A percentile compares a stretch with the other conserved stretches of the same genome.
Conservation (phyloP, 345 rosid species). For the Laguncularia racemosa region DNA sequence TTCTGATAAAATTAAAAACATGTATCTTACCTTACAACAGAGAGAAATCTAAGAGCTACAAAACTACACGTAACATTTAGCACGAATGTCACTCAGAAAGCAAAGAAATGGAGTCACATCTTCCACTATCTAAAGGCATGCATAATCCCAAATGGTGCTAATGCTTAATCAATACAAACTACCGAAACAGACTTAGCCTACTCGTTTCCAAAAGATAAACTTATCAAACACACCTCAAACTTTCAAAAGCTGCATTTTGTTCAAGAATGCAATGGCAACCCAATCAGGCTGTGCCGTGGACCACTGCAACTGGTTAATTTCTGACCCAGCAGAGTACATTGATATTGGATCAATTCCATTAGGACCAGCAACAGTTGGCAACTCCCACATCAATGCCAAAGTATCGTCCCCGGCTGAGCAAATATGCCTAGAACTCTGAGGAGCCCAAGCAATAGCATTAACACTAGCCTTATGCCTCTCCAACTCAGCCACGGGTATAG, state of each 20-base stretch:
- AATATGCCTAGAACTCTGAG: conserved; percentile 71
- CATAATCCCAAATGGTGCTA: no score
- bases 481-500: conserved; percentile 90
- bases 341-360: conserved; percentile 92
- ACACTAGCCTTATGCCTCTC: conserved; percentile 87
- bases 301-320: conserved; percentile 96
- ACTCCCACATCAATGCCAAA: conserved; percentile 85
- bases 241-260: conserved; percentile 85
- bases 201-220: no score
- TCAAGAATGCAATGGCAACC: conserved; percentile 79
- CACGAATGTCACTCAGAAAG: no score
- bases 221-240: conserved; percentile 40
- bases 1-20: no score
- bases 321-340: conserved; percentile 71
- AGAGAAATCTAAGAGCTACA: no score
- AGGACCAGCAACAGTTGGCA: conserved; percentile 89
- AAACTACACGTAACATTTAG: no score
- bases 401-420: conserved; percentile 89
- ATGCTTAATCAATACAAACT: no score
- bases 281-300: conserved; percentile 77
- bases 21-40: no score
- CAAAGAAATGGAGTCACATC: no score
- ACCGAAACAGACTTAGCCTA: no score
- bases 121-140: no score
- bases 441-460: conserved; percentile 96